A percentile compares a stretch with the other conserved stretches of the same genome.
Conservation (phyloP, 257 asterid genomes). For the Solanum pinnatisectum region DNA sequence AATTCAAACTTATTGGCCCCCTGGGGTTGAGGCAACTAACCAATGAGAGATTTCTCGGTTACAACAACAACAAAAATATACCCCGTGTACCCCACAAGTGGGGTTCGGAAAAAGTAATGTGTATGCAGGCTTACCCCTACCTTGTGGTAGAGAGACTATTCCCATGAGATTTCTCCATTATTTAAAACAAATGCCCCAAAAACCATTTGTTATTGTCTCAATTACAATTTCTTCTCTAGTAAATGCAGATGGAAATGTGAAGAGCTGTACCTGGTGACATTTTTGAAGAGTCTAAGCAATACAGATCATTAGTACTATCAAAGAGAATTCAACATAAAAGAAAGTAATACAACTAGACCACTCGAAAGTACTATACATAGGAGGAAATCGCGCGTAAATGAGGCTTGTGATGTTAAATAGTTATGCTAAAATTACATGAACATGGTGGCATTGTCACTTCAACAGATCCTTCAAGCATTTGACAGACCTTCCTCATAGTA, state of each 20-base stretch:
- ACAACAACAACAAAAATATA: too few relatives aligned
- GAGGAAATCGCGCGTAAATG: neutral
- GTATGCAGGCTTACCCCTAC: neutral
- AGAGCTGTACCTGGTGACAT: neutral
- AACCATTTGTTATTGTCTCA: neutral
- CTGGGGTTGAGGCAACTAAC: too few relatives aligned
- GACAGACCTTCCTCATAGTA: conserved; percentile 16
- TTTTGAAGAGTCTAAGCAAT: neutral
- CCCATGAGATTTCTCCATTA: too few relatives aligned
- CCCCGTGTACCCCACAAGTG: neutral
- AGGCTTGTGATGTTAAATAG: neutral
- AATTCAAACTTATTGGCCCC: neutral
- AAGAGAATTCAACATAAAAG: neutral
- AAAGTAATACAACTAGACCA: neutral
- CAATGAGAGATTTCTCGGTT: neutral
- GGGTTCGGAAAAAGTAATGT: neutral
- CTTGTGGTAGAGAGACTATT: too few relatives aligned
- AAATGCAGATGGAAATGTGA: neutral
- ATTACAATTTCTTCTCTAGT: neutral
- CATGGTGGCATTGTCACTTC: conserved; percentile 3
- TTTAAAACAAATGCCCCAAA: too few relatives aligned
- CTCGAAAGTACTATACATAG: neutral
- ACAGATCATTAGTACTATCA: neutral
- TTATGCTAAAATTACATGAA: neutral
- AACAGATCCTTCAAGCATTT: conserved; percentile 26